These are phyloP conservation scores for Albatrellus sp. DNA, from an alignment of 1,284 basidiomycete genomes.

Conservation along the genomic window DNA sequence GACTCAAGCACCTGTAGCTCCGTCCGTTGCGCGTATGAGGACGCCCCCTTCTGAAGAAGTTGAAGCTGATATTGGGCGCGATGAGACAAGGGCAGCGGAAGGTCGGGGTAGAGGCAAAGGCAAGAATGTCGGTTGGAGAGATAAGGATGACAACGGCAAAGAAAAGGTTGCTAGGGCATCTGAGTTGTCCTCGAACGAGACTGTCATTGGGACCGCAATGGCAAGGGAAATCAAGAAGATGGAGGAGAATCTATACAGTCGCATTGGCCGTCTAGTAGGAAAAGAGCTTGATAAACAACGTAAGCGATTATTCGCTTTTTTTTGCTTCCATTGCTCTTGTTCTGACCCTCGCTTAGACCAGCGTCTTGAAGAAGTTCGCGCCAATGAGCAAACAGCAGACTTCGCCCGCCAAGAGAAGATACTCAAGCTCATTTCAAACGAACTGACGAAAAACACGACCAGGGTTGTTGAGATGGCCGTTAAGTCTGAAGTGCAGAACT, in stretches of 20 bases:
- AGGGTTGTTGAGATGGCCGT: conserved; percentile 77
- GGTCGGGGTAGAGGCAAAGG: conserved; percentile 39
- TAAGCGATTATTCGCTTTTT: conserved; percentile 23
- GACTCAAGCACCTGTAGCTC: conserved; percentile 10
- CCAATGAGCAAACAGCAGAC: conserved; percentile 63
- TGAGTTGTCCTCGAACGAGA: conserved; percentile 28
- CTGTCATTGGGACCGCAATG: conserved; percentile 39
- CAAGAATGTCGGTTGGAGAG: conserved; percentile 53
- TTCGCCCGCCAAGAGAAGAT: conserved; percentile 77
- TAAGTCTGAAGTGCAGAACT: conserved; percentile 67
- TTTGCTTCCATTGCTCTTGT: conserved; percentile 6
- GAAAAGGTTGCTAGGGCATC: conserved; percentile 31
- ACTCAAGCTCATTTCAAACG: conserved; percentile 72
- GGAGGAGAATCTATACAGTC: conserved; percentile 64
- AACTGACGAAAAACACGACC: conserved; percentile 74
- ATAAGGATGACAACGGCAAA: conserved; percentile 21
- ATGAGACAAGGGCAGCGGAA: conserved; percentile 25
- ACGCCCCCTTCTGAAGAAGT: conserved; percentile 65
- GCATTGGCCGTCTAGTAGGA: conserved; percentile 60
- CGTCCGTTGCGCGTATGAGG: conserved; percentile 26
- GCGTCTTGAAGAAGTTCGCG: conserved; percentile 68
- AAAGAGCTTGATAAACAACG: conserved; percentile 83
- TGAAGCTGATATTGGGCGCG: conserved; percentile 48
- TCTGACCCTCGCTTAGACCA: conserved; percentile 35
- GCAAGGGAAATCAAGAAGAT: conserved; percentile 68